Conservation (phyloP, 139 green algal genomes). For the Coelastrella sp. region DNA sequence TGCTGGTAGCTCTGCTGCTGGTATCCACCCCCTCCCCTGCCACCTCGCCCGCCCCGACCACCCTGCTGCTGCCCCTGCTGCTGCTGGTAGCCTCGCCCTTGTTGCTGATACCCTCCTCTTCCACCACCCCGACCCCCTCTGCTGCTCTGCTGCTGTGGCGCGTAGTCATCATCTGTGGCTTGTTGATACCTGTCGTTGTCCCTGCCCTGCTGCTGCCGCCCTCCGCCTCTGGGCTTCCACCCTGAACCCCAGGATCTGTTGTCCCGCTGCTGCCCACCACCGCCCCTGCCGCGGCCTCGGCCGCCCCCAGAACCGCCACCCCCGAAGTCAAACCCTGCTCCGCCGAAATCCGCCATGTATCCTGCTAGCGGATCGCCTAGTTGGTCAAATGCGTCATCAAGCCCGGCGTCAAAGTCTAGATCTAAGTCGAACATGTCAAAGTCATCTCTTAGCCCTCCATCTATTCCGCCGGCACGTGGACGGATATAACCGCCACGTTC, state of each 20-base stretch:
- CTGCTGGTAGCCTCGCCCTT: not conserved
- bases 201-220: not conserved
- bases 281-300: not conserved
- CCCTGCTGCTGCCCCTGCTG: not conserved
- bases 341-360: conserved; percentile 32
- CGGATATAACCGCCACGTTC: conserved; percentile 24
- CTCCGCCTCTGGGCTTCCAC: conserved; percentile 18
- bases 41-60: not conserved
- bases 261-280: not conserved
- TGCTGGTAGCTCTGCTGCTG: not conserved
- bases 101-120: no score
- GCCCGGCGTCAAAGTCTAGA: conserved; percentile 31
- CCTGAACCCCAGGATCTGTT: conserved; percentile 2
- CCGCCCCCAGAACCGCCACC: not conserved
- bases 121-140: conserved; percentile 10
- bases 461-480: not conserved
- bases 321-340: not conserved
- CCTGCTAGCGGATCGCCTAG: conserved; percentile 13
- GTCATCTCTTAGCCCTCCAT: not conserved
- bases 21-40: not conserved
- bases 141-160: not conserved
- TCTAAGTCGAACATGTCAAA: conserved; percentile 46
- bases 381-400: conserved; percentile 35
- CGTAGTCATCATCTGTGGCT: not conserved
- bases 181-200: not conserved